A percentile compares a stretch with the other conserved stretches of the same genome.
Conservation (phyloP, 2,329 filamentous ascomycete species). For the Tolypocladium guangdongense region DNA sequence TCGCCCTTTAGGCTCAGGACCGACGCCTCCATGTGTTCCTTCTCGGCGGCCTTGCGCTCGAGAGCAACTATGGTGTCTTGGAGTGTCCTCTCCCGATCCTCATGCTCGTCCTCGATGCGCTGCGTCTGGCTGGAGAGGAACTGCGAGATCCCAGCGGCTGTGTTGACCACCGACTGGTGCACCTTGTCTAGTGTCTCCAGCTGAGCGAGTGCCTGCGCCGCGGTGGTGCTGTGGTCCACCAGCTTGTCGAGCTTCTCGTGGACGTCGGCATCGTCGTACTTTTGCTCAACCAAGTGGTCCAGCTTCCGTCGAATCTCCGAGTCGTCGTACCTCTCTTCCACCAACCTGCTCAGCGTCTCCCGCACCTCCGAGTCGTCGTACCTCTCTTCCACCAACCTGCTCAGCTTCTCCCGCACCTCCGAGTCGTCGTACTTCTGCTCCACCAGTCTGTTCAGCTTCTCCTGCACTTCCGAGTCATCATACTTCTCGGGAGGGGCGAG, state of each 20-base stretch:
- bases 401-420: constrained; percentile 17
- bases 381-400: constrained; percentile 28
- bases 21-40: constrained; percentile 48
- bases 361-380: constrained; percentile 40
- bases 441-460: constrained; percentile 14
- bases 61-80: constrained; percentile 73
- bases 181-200: constrained; percentile 81
- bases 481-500: constrained; percentile 45
- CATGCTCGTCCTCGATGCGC: constrained; percentile 64
- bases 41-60: constrained; percentile 60
- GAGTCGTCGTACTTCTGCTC: constrained; percentile 17
- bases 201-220: constrained; percentile 60
- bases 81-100: constrained; percentile 66
- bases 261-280: constrained; percentile 42
- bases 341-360: constrained; percentile 41
- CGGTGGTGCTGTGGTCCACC: constrained; percentile 52
- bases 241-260: constrained; percentile 33
- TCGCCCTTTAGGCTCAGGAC: constrained; percentile 41
- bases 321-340: constrained; percentile 18
- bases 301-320: constrained; percentile 18
- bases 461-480: constrained; percentile 19
- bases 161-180: constrained; percentile 74
- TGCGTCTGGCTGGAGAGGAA: constrained; percentile 71
- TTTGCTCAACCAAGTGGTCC: constrained; percentile 28
- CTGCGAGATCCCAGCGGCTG: constrained; percentile 71